Evolutionary conservation across 2,329 filamentous ascomycete genomes (phyloP), one percentile per base, ranked within the genome.

Genomic region (Bipolaris victoriae): DNA sequence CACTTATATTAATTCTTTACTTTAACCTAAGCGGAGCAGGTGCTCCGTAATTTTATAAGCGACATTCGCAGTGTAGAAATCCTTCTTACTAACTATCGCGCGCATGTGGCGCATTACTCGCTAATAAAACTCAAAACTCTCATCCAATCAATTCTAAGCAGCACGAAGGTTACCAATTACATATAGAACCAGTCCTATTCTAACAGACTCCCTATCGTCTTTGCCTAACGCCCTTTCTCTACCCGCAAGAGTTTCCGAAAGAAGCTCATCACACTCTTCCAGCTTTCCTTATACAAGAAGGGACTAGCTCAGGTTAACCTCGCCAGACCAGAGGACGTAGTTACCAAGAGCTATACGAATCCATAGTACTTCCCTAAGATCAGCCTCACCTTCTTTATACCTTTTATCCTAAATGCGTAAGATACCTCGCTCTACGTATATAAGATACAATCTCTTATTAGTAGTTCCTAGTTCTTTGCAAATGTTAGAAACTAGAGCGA

Each of bases 371-470:
- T 48, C 33, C 33, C 47, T 47, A 10, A 47, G 43, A 47, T 58
- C 40, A 26, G 37, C 46, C 24, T 37, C 40, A 22, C 47, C 53
- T 51, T 56, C 53, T 16, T 56, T 47, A 18, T 45, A 46, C 16
- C 47, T 47, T 22, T 35, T 40, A 36, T 56, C 47, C 40, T 56
- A 47, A 35, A 56, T 56, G n/a, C 47, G 47, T 46, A 47, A 51
- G 40, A 56, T 51, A 37, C 39, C 37, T 51, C 47, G 36, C 47
- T 56, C 53, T 22, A 29, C 41, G 40, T 56, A 56, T 29, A 47
- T 39, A 36, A 56, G 40, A 46, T 35, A 35, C 40, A 56, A 49
- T 43, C 53, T 35, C 35, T 56, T 47, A 15, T 51, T 47, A 44
- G 39, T 29, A 26, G 36, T 48, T 31, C 51, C 51, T 15, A 47